Conservation (phyloP, 257 asterid genomes). For the Cinchona pubescens region DNA sequence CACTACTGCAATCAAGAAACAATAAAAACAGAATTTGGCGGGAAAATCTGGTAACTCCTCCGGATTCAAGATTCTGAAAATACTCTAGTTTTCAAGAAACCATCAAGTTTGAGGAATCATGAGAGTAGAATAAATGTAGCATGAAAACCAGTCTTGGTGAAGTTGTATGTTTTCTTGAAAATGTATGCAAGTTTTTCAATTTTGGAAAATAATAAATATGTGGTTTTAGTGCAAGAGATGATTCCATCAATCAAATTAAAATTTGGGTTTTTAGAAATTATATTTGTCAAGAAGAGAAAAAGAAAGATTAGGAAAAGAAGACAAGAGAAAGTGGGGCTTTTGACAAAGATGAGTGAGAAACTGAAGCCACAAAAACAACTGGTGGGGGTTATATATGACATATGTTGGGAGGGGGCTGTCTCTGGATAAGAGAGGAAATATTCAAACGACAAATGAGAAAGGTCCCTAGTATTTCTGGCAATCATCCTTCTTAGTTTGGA, state of each 20-base stretch:
- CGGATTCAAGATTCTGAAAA: background rate
- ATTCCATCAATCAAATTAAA: conserved; percentile 5
- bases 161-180: background rate
- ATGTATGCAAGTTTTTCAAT: background rate
- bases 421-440: conserved; percentile 40
- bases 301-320: conserved; percentile 19
- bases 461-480: conserved; percentile 9
- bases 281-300: background rate
- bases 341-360: conserved; percentile 25
- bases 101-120: background rate
- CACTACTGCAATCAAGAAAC: background rate
- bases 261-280: conserved; percentile 1
- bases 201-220: background rate
- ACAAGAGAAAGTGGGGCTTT: conserved; percentile 32
- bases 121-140: conserved; percentile 5
- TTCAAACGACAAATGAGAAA: conserved; percentile 26
- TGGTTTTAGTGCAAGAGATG: conserved; percentile 10
- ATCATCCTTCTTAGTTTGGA: too few species aligned
- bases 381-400: conserved; percentile 14
- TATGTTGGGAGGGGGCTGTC: conserved; percentile 2
- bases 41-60: conserved; percentile 27
- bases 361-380: conserved; percentile 63
- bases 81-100: background rate
- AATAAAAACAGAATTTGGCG: conserved; percentile 32
- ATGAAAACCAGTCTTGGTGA: background rate